Conservation (phyloP, 257 asterid species). For the Nicotiana obtusifolia region DNA sequence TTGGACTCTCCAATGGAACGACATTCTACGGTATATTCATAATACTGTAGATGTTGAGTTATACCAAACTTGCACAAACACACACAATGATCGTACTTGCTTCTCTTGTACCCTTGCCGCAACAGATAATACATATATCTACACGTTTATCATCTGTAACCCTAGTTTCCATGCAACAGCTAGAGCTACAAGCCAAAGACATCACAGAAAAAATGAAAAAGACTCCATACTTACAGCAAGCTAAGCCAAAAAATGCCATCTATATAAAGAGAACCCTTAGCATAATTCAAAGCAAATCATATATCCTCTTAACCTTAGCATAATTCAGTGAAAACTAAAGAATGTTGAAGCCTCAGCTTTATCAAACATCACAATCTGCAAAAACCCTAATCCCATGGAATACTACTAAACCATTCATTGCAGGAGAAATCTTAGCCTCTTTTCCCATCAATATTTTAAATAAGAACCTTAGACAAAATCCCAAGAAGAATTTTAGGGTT, state of each 20-base stretch:
- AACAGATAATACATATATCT: too few species aligned
- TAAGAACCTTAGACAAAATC: background rate
- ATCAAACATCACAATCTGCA: background rate
- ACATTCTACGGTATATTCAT: too few species aligned
- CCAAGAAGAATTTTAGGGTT: background rate
- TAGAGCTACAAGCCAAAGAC: too few species aligned
- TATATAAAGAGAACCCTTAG: background rate
- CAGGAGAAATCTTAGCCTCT: background rate
- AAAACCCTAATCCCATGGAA: background rate
- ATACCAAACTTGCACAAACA: too few species aligned
- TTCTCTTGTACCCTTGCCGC: too few species aligned
- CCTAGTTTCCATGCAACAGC: too few species aligned
- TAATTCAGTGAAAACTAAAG: background rate
- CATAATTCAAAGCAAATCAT: background rate
- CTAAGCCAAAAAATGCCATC: background rate
- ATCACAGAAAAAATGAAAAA: too few species aligned
- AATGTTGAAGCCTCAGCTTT: constrained; percentile 7
- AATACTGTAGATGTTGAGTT: too few species aligned
- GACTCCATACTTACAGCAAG: too few species aligned
- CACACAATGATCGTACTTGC: too few species aligned
- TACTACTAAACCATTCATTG: background rate
- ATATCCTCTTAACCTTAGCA: background rate
- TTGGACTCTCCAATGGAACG: too few species aligned
- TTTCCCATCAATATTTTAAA: background rate
- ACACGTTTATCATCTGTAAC: too few species aligned